Base-by-base conservation (phyloP, 139 green algal genomes). In the Nannochloris sp. region DNA sequence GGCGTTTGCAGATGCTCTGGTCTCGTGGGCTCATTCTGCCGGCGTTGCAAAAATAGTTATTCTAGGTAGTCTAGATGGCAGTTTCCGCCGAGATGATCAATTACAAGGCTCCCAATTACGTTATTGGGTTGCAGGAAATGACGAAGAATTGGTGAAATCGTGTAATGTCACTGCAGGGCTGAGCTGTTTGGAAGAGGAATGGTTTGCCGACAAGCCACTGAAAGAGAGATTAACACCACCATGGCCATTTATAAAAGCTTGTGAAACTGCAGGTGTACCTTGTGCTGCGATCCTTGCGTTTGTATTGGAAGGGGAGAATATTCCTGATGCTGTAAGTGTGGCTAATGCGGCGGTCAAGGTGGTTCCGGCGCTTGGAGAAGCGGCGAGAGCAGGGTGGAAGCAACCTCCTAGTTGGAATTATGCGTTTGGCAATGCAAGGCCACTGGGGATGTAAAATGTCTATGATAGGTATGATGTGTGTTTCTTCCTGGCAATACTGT, bases 231-330 rank as follows among this genome's bases (percentile, higher is more conserved):
- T 63, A 48, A 62, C 86, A 57, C 81, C 75, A 54, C 82, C 82
- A 9, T 89, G 82, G 82, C 70, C 82, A 9, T 47, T 88, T 44
- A 29, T 88, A 8, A 31, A 48, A 4, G 74, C 61, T 30, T 37
- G 67, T 24, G 15, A 29, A 15, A 23, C 24, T 14, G 33, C 7
- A 6, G 46, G 46, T 6, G 30, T 79, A 48, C 36, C 65, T 19
- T 24, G 23, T 14, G 38, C 58, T 4, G 53, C 78, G 24, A 45
- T 89, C 12, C 60, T 72, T 6, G 72, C 61, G 23, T 89, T 86
- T 56, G 66, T 61, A 3, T 31, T 70, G 3, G 83, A 89, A 59
- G 83, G 81, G 4, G 83, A 89, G 51, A 89, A 89, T 51, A 32
- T 71, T 13, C 32, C 39, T 14, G 79, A 89, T 51, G 83, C 61